Conservation (phyloP, 225 moss, liverwort and hornwort genomes). For the Asterella californica region DNA sequence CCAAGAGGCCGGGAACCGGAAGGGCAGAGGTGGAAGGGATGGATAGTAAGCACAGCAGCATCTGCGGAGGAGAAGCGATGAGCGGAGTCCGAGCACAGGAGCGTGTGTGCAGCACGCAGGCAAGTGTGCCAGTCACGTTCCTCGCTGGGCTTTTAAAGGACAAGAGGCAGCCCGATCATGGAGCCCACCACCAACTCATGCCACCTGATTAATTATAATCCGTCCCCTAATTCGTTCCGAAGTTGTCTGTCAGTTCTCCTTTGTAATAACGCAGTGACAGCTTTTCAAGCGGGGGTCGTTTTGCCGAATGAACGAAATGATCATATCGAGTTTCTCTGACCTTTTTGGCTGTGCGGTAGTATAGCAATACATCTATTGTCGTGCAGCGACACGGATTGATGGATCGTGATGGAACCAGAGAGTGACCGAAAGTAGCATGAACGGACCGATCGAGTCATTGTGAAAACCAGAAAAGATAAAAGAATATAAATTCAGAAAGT, state of each 20-base stretch:
- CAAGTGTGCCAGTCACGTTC: slow-evolving; percentile 16
- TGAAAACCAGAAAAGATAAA: no score
- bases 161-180: background rate
- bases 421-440: no score
- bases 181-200: background rate
- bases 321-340: no score
- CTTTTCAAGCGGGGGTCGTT: no score
- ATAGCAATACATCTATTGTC: no score
- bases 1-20: background rate
- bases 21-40: background rate
- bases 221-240: background rate
- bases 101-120: slow-evolving; percentile 4
- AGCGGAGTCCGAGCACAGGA: background rate
- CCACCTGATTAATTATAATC: background rate
- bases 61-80: slow-evolving; percentile 8
- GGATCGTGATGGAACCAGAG: no score
- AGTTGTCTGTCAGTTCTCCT: background rate
- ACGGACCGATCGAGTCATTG: no score
- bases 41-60: background rate
- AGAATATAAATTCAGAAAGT: no score
- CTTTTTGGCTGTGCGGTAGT: no score
- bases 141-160: slow-evolving; percentile 11
- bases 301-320: no score
- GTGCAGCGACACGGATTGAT: no score
- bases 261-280: no score